A percentile compares a stretch with the other conserved stretches of the same genome.
These are phyloP conservation scores for Colletotrichum gloeosporioides DNA, from an alignment of 2,329 filamentous ascomycete species.

Conservation along the genomic window DNA sequence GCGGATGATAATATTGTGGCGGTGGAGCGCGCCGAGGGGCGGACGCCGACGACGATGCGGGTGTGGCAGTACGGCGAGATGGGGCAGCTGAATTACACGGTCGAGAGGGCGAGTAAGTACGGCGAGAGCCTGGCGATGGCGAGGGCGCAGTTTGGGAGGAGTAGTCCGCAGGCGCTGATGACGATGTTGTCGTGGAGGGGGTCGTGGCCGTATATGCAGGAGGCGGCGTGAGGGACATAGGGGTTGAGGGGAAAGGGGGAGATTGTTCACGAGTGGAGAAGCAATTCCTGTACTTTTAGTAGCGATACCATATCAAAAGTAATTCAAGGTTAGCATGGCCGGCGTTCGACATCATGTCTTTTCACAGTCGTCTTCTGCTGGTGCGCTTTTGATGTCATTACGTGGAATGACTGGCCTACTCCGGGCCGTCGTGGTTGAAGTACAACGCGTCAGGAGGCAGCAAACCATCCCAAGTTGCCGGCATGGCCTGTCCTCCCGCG, in stretches of 20 bases:
- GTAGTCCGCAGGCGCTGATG: background rate
- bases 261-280: background rate
- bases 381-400: background rate
- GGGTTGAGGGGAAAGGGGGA: background rate
- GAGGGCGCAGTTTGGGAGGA: background rate
- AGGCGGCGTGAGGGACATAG: background rate
- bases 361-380: background rate
- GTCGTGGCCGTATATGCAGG: background rate
- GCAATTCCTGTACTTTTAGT: background rate
- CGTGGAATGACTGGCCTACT: background rate
- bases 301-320: background rate
- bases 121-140: background rate
- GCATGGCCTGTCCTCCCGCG: background rate
- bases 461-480: background rate
- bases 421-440: background rate
- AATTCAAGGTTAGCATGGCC: background rate
- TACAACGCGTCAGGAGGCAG: background rate
- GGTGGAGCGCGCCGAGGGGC: background rate
- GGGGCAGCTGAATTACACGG: background rate
- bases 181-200: background rate
- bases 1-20: background rate
- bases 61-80: background rate
- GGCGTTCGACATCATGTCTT: background rate
- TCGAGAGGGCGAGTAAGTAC: background rate
- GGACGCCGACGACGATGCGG: background rate